Conservation (phyloP, 495 filamentous ascomycete genomes). For the Bathelium albidoporum region DNA sequence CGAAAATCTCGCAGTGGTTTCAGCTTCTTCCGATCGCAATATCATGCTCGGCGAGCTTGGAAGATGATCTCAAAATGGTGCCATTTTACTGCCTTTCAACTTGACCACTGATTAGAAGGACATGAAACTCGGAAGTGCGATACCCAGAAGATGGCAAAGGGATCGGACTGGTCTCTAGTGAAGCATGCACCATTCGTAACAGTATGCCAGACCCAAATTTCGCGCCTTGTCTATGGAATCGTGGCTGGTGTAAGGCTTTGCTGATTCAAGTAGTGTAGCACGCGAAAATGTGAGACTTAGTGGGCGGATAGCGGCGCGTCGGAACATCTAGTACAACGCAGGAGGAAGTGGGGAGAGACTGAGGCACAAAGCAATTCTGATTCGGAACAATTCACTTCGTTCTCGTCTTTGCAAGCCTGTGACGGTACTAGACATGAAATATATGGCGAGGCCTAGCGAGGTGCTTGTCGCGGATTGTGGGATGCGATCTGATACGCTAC, state of each 20-base stretch:
- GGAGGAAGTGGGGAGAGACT: not conserved
- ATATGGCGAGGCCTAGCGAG: not conserved
- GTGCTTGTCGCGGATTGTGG: not conserved
- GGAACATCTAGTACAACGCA: not conserved
- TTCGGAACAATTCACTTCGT: too few relatives aligned
- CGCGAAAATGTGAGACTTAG: not conserved
- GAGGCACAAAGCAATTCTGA: too few relatives aligned
- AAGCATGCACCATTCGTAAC: not conserved
- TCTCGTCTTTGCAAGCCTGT: not conserved
- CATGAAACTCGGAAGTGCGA: not conserved
- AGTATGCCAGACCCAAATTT: not conserved
- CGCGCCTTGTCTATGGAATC: slow-evolving; percentile 5
- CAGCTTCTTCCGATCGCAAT: slow-evolving; percentile 30
- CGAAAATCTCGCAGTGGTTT: slow-evolving; percentile 18
- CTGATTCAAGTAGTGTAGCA: not conserved
- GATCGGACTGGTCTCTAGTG: slow-evolving; percentile 2
- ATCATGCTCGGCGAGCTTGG: slow-evolving; percentile 31
- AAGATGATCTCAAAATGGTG: slow-evolving; percentile 18
- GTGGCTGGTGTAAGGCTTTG: not conserved
- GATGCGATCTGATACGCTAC: not conserved
- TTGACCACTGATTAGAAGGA: not conserved
- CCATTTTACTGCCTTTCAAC: not conserved
- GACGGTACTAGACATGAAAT: not conserved
- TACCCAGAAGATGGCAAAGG: not conserved
- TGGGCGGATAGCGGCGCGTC: not conserved